Base-by-base conservation (phyloP, 768 basidiomycete species). In the Pleurotus eryngii region DNA sequence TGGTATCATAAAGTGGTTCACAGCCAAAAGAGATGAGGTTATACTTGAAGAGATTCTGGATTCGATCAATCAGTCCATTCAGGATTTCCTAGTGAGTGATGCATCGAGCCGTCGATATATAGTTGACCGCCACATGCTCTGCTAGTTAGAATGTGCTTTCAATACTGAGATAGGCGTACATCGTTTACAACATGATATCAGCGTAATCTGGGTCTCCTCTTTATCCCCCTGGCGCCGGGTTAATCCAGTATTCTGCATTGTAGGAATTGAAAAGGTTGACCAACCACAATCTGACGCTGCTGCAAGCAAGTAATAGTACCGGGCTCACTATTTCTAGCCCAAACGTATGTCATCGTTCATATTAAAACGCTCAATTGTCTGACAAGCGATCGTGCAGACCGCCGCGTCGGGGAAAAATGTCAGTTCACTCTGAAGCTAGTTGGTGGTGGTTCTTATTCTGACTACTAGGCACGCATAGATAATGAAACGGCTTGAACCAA, bases 81-180 rank as follows among this genome's bases (percentile, higher is more conserved):
- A 54, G 15, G 51, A 54, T 42, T 54, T 54, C 39, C 15, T 54
- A n/a, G 51, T 54, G 7, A 15, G 39, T 42, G 17, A 20, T 40
- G 8, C 20, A 38, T 40, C n/a, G 6, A 39, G n/a, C 22, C 40
- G 6, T 5, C 20, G 18, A 9, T 30, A 30, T 8, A 7, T 30
- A 30, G 30, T 30, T 30, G 30, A 30, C 30, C 30, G 9, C 30
- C 8, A 30, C 30, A 35, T 35, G 12, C 12, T 26, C 17, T 3
- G 17, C n/a, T 27, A 54, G 51, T 39, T 54, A 5, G 51, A 54
- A 38, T 54, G 38, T 15, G 51, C 51, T 18, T 54, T 54, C 39
- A 54, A 54, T 9, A 54, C 39, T 4, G 51, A 54, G 22, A 26
- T 42, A 35, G 51, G 51, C 8, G 26, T 54, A 20, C 39, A 17